Percentiles rank a stretch among this genome's conserved stretches.
phyloP scores from a whole-genome alignment of 257 asterid genomes.

The Solanum dulcamara region DNA sequence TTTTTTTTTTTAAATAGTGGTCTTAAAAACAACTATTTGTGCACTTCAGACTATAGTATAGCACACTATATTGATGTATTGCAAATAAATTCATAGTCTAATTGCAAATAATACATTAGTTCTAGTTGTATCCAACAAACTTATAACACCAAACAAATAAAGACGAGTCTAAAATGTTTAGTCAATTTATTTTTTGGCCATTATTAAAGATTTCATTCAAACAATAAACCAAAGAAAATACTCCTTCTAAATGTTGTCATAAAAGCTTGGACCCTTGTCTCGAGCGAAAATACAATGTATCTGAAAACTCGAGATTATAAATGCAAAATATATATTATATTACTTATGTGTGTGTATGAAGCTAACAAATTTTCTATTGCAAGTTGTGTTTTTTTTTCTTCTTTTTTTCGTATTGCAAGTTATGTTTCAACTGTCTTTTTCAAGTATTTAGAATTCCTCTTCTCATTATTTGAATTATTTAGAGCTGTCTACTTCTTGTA shows the following conservation, averaged over 20 bases:
- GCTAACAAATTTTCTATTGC: not conserved
- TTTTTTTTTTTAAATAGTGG: not conserved
- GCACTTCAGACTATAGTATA: not conserved
- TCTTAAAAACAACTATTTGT: not conserved
- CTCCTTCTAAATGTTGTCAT: not conserved
- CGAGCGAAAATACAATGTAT: not conserved
- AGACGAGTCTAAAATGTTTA: too few relatives aligned
- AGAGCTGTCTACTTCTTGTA: not conserved
- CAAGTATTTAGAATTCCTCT: not conserved
- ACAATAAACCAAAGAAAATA: too few relatives aligned
- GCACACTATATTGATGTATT: not conserved
- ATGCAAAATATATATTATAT: too few relatives aligned
- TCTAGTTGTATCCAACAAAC: not conserved
- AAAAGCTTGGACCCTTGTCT: not conserved
- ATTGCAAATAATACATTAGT: not conserved
- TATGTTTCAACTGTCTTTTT: not conserved
- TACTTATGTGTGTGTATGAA: not conserved
- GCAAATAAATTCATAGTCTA: not conserved
- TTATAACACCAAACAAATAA: not conserved
- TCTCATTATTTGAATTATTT: not conserved
- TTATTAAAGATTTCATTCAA: too few relatives aligned
- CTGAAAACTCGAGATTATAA: not conserved
- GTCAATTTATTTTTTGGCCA: too few relatives aligned
- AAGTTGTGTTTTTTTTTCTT: not conserved
- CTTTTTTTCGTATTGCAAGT: too few relatives aligned